Conservation (phyloP, 192 early-diverging fungal species). For the Coemansia sp. region DNA sequence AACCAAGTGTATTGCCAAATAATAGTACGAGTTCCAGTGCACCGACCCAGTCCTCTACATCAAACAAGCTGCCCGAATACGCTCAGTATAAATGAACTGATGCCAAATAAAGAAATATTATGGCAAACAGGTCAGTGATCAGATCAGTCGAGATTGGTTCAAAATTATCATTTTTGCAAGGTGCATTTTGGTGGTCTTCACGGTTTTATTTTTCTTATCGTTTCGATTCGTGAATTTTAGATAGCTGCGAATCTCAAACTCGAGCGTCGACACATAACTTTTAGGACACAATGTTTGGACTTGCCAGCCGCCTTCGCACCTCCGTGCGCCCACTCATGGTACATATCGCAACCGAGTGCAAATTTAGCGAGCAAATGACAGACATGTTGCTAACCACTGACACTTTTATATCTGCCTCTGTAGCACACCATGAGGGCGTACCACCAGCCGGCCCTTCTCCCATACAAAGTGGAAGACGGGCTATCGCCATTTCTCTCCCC, state of each 20-base stretch:
- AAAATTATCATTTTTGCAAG: background rate
- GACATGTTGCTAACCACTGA: background rate
- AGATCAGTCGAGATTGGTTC: conserved; percentile 1
- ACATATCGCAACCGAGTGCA: conserved; percentile 10
- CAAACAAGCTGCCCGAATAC: no score
- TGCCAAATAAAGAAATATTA: background rate
- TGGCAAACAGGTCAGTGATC: conserved; percentile 2
- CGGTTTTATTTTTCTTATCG: background rate
- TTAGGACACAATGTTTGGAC: conserved; percentile 33
- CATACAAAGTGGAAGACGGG: conserved; percentile 33
- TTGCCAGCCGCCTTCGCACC: conserved; percentile 22
- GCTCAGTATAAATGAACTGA: no score
- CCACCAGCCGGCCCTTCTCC: conserved; percentile 39
- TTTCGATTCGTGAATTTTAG: conserved; percentile 2
- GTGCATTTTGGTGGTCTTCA: no score
- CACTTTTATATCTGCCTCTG: background rate
- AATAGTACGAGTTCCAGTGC: no score
- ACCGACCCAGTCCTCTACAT: no score
- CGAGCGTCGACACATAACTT: background rate
- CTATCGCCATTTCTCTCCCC: conserved; percentile 43
- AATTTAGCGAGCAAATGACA: no score
- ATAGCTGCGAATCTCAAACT: background rate
- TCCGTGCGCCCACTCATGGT: conserved; percentile 35
- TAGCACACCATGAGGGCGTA: conserved; percentile 1
- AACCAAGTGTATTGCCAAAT: no score